phyloP scores from a whole-genome alignment of 208 protist species.

The Leishmania martiniquensis region DNA sequence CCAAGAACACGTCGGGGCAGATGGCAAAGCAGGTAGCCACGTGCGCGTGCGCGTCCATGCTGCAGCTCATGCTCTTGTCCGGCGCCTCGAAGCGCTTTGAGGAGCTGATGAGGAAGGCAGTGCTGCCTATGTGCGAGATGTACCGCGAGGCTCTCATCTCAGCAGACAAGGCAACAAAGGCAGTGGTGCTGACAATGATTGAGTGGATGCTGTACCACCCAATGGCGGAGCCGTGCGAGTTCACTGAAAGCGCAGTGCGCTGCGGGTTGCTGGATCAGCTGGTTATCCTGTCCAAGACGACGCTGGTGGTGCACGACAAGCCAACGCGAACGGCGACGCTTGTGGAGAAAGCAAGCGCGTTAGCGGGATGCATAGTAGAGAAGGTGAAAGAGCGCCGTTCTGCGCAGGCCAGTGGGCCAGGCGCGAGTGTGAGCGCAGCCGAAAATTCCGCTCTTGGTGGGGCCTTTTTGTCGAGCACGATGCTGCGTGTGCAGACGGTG shows the following conservation, averaged over 20 bases:
- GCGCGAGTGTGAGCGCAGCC: constrained; percentile 9
- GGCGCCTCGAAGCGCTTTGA: constrained; percentile 44
- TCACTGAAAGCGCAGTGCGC: constrained; percentile 55
- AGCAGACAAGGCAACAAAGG: constrained; percentile 79
- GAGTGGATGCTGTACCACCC: constrained; percentile 78
- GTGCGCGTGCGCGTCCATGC: constrained; percentile 77
- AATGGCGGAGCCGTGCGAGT: constrained; percentile 49
- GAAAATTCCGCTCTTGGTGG: constrained; percentile 11
- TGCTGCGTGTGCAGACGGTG: constrained; percentile 25
- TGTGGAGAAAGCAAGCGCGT: constrained; percentile 40
- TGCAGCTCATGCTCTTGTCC: constrained; percentile 73
- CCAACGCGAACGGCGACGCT: constrained; percentile 51
- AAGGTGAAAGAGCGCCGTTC: constrained; percentile 28
- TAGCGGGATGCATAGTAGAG: constrained; percentile 28
- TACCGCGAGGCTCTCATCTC: constrained; percentile 70
- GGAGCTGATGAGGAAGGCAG: constrained; percentile 46
- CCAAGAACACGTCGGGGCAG: constrained; percentile 61
- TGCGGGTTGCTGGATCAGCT: constrained; percentile 71
- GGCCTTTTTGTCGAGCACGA: constrained; percentile 19
- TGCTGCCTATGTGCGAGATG: constrained; percentile 86
- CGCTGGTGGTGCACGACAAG: constrained; percentile 36
- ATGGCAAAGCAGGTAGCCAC: constrained; percentile 85
- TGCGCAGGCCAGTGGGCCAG: background rate
- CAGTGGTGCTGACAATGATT: constrained; percentile 84
- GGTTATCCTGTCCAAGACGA: constrained; percentile 43